Base-by-base conservation (phyloP, 2,329 filamentous ascomycete species). In the Stachybotrys chlorohalonatus region DNA sequence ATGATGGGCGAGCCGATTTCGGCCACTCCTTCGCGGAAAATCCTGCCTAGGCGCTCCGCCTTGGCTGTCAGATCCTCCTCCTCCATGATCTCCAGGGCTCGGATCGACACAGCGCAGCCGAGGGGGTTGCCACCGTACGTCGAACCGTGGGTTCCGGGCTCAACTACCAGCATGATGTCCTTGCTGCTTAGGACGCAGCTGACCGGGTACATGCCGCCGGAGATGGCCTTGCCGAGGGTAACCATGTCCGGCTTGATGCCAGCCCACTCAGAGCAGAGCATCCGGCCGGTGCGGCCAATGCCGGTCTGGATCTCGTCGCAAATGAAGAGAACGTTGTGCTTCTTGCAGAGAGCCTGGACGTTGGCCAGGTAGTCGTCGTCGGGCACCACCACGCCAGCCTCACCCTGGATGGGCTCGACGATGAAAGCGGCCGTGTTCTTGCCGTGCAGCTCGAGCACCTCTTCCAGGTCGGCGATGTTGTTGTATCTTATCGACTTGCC, bases 251-350 rank as follows among this genome's bases (percentile, higher is more conserved):
- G 94, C 78, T 93, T 95, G 78, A 99, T 91, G 62, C 86, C 89
- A 55, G 89, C 86, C 92, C 94, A 97, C 74, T 99, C 85, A 66
- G 89, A 87, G 79, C 91, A 96, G 54, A 99, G 84, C 77, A 99
- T 88, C 67, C 88, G 89, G 53, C 94, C 94, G 16, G 94, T 99
- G 59, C 94, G 86, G 54, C 91, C 94, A 68, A 99, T 96, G 61
- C 93, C 93, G 6, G 94, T 99, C 75, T 99, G 94, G 65, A 99
- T 96, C 80, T 99, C 94, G 70, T 99, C 94, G 71, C 90, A 95
- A 71, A 99, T 97, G 68, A 99, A 77, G 51, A 99, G 84, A 46
- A 95, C 91, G 60, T 96, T 96, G 80, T 97, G 84, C 79, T 95
- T 89, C 73, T 90, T 90, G 78, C 94, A 99, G 30, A 97, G 85